phyloP scores from a whole-genome alignment of 2,329 filamentous ascomycete genomes.

The Neobulgaria alba region DNA sequence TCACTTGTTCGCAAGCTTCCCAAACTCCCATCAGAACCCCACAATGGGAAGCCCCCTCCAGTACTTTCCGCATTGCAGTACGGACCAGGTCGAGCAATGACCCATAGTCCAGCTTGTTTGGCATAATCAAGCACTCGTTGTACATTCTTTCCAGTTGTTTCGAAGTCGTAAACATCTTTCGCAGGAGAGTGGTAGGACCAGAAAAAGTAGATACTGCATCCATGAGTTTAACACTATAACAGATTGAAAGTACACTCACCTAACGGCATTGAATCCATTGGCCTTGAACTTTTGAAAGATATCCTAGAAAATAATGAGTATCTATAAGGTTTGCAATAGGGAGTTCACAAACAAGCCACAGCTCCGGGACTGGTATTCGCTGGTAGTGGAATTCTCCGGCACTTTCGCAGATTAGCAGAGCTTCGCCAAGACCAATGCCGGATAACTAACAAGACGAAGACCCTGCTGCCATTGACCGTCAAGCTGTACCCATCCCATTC shows the following conservation, averaged over 20 bases:
- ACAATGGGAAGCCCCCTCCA: slow-evolving; percentile 37
- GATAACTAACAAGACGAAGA: slow-evolving; percentile 35
- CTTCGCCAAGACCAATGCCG: not conserved
- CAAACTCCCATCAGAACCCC: slow-evolving; percentile 38
- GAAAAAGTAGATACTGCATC: slow-evolving; percentile 37
- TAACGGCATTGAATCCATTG: slow-evolving; percentile 43
- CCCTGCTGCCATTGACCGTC: slow-evolving; percentile 38
- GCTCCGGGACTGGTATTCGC: slow-evolving; percentile 43
- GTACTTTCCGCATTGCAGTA: slow-evolving; percentile 45
- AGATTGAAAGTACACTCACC: slow-evolving; percentile 22
- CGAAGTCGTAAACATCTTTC: slow-evolving; percentile 40
- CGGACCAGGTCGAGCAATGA: slow-evolving; percentile 42
- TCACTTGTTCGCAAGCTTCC: slow-evolving; percentile 36
- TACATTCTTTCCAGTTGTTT: slow-evolving; percentile 41
- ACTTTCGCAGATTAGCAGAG: slow-evolving; percentile 10
- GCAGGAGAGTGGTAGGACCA: slow-evolving; percentile 41
- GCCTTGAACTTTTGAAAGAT: slow-evolving; percentile 46
- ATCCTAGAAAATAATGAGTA: slow-evolving; percentile 30
- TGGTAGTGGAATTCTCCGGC: slow-evolving; percentile 43
- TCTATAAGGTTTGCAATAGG: not conserved
- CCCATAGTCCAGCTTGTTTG: slow-evolving; percentile 42
- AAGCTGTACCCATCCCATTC: slow-evolving; percentile 45
- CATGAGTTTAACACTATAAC: slow-evolving; percentile 5
- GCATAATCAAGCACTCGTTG: slow-evolving; percentile 42
- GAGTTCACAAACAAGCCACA: slow-evolving; percentile 36